phyloP scores from a whole-genome alignment of 257 asterid species.

The Echites panduratus region DNA sequence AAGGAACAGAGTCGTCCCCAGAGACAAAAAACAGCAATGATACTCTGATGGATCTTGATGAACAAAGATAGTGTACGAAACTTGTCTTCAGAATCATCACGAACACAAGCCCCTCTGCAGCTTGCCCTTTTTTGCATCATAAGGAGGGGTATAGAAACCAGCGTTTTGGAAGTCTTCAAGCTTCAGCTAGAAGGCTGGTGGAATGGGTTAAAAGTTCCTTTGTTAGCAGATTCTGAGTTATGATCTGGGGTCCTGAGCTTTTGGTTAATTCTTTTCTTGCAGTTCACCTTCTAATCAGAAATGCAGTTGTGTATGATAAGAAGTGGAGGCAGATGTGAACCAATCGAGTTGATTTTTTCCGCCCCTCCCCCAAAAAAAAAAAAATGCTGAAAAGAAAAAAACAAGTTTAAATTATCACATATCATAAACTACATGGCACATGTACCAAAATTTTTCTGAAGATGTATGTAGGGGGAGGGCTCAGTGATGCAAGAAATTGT shows the following conservation, averaged over 20 bases:
- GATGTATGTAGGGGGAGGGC: neutral
- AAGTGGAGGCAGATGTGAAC: neutral
- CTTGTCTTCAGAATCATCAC: neutral
- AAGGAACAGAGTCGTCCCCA: conserved; percentile 9
- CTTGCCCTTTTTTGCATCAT: neutral
- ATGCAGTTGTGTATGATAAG: neutral
- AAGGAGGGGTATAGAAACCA: neutral
- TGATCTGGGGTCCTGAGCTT: neutral
- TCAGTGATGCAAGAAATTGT: neutral
- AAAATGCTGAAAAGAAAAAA: neutral
- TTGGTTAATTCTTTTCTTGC: neutral
- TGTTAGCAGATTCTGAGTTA: neutral
- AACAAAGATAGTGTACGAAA: neutral
- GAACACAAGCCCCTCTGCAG: conserved; percentile 1
- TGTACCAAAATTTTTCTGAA: neutral
- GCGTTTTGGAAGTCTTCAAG: neutral
- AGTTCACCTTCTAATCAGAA: neutral
- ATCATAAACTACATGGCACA: neutral
- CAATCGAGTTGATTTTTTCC: neutral
- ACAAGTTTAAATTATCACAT: neutral
- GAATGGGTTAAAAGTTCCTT: neutral
- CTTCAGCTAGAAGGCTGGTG: neutral
- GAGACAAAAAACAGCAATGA: conserved; percentile 6
- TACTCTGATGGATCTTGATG: neutral
- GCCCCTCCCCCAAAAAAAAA: no score